Evolutionary conservation across 2,329 filamentous ascomycete species (phyloP).

Genomic region (Nemania abortiva): DNA sequence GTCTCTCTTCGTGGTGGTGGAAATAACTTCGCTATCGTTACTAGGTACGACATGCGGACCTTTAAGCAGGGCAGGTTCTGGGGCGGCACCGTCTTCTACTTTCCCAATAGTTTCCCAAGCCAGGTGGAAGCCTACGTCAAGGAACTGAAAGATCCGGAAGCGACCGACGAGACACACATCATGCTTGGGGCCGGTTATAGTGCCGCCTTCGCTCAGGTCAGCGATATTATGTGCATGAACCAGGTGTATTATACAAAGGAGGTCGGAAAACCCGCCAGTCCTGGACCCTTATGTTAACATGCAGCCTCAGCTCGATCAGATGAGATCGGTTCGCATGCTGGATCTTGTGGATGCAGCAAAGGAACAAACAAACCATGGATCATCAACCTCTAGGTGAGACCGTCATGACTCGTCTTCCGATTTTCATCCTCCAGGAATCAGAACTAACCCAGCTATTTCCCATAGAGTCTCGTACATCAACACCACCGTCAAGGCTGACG

Average conservation of each 20-base stretch:
- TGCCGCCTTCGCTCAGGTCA: constrained; percentile 36
- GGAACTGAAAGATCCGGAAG: constrained; percentile 39
- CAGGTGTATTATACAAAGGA: constrained; percentile 32
- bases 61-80: constrained; percentile 19
- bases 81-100: constrained; percentile 44
- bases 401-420: not conserved
- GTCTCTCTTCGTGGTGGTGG: constrained; percentile 14
- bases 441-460: not conserved
- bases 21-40: constrained; percentile 32
- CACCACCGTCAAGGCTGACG: constrained; percentile 3
- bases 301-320: constrained; percentile 25
- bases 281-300: constrained; percentile 29
- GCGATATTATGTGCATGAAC: constrained; percentile 16
- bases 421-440: not conserved
- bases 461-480: not conserved
- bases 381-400: not conserved
- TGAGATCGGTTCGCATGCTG: constrained; percentile 29
- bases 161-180: constrained; percentile 41
- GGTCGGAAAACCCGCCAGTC: constrained; percentile 28
- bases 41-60: constrained; percentile 12
- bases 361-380: constrained; percentile 26
- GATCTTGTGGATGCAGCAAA: constrained; percentile 21
- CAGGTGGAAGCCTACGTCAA: constrained; percentile 43
- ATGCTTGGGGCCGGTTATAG: constrained; percentile 38
- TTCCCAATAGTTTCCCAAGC: constrained; percentile 37